Base-by-base conservation (phyloP, 352 stramenopile genomes). In the Pythium inflatum region DNA sequence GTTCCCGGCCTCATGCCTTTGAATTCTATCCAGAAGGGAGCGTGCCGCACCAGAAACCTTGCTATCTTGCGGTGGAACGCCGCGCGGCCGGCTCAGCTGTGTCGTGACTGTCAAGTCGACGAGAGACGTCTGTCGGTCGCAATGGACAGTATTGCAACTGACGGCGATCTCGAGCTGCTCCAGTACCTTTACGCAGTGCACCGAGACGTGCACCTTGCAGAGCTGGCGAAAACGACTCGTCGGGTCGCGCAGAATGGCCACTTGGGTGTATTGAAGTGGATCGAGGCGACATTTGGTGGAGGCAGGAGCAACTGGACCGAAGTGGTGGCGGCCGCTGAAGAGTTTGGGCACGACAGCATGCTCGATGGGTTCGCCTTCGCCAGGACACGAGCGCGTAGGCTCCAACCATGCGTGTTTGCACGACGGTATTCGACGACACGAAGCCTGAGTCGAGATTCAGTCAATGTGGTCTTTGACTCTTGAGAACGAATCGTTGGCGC, bases 231-330 rank as follows among this genome's bases (percentile, higher is more conserved):
- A 4, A 53, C 22, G 4, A 25, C 12, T 16, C 46, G 46, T 2
- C 46, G 46, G 9, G 46, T 34, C 6, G 46, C 46, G 8, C 18
- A 53, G 25, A 25, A 2, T 20, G 46, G 46, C 46, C 46, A 53
- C 46, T 33, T 53, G 46, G 46, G 46, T 20, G n/a, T 53, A 8
- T 25, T 53, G 11, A 7, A 53, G 46, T 53, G 46, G 46, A 53
- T 53, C 12, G 8, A 53, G 6, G 22, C 46, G 46, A 53, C 46
- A 1, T 53, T 53, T 20, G 46, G 46, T 12, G 36, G 36, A 4
- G 2, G 36, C 12, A 18, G 20, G 12, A 2, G 36, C 3, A 25
- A 33, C 24, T 20, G 22, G 22, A 18, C 46, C 22, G 6, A 7
- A 11, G 46, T 25, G 46, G 9, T 18, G 3, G 7, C 30, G 33